Evolutionary conservation across 139 green algal species (phyloP).

Genomic region (Zygnema circumcarinatum): DNA sequence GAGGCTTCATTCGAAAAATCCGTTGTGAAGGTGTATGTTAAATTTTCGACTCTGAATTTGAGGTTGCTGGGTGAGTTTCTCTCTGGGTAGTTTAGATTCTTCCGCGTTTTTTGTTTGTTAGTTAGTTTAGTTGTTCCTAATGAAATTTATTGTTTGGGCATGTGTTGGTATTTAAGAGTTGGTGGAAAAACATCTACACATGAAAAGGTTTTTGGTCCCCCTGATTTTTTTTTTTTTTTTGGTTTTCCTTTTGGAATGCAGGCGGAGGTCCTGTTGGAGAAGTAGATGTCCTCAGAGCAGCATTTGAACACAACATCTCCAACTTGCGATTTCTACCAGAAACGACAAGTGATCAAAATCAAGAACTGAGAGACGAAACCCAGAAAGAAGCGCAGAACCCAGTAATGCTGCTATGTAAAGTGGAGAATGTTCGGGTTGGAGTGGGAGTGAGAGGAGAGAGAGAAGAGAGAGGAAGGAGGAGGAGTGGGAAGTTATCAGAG

Average conservation of each 20-base stretch:
- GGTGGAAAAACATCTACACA: no score
- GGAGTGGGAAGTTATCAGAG: background rate
- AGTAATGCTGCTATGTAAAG: background rate
- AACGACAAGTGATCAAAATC: background rate
- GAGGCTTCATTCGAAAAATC: no score
- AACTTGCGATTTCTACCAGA: background rate
- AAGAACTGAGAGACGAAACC: background rate
- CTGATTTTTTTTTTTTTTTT: background rate
- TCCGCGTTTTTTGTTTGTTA: no score
- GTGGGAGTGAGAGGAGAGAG: background rate
- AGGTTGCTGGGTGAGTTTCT: background rate
- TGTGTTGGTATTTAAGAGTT: no score
- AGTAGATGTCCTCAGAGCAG: background rate
- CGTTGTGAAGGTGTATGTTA: background rate
- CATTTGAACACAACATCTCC: background rate
- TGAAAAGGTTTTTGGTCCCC: no score
- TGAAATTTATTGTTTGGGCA: no score
- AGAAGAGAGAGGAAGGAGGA: background rate
- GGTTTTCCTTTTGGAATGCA: background rate
- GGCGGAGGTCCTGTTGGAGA: background rate
- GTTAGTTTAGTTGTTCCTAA: no score
- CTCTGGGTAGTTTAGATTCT: no score
- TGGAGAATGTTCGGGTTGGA: background rate
- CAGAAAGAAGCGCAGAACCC: background rate
- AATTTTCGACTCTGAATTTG: background rate